Percentiles rank a stretch among this genome's conserved stretches.
Conservation (phyloP, 208 protist genomes). For the Borovskyia barvae region DNA sequence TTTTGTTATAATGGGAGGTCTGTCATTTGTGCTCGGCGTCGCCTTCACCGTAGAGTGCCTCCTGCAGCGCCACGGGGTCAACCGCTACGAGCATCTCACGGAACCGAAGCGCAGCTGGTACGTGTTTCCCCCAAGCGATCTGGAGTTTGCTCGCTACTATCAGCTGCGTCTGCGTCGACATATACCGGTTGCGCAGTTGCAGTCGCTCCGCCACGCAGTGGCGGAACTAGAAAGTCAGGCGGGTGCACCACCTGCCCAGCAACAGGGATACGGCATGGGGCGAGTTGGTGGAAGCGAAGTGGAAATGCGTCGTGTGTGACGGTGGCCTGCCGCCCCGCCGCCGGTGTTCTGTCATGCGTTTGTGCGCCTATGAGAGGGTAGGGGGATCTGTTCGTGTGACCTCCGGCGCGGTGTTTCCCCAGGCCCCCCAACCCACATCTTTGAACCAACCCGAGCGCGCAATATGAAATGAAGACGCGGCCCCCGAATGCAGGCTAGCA, state of each 20-base stretch:
- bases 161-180: conserved; percentile 55
- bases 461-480: no score
- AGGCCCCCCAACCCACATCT: no score
- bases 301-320: no score
- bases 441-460: no score
- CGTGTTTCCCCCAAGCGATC: conserved; percentile 35
- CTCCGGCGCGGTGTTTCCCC: no score
- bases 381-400: no score
- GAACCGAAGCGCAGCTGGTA: conserved; percentile 71
- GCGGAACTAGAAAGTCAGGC: conserved; percentile 15
- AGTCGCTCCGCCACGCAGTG: conserved; percentile 32
- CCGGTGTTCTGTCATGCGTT: no score
- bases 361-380: no score
- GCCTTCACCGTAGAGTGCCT: conserved; percentile 57
- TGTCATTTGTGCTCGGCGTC: conserved; percentile 54
- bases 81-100: conserved; percentile 25
- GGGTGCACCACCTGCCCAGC: neutral
- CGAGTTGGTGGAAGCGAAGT: no score
- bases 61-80: conserved; percentile 23
- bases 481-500: no score
- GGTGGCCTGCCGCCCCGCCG: no score
- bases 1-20: conserved; percentile 57
- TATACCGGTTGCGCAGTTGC: conserved; percentile 46
- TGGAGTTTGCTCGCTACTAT: conserved; percentile 67
- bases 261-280: no score